A percentile compares a stretch with the other conserved stretches of the same genome.
Evolutionary conservation across 805 yeast species (phyloP).

Genomic region (Kluyveromyces wickerhamii): DNA sequence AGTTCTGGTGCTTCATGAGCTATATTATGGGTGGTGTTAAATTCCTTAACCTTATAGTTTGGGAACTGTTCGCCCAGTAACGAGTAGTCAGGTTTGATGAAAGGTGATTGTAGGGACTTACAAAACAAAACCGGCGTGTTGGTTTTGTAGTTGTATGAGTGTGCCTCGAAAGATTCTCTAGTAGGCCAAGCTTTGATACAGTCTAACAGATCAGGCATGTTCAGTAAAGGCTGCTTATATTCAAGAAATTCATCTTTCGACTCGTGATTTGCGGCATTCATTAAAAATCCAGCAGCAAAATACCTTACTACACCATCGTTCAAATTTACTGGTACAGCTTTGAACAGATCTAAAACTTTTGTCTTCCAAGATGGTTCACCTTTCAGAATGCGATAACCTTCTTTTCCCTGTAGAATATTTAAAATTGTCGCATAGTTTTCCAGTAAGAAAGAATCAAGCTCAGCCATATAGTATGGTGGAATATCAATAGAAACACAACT

Average conservation of each 20-base stretch:
- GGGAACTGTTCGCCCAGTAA: constrained; percentile 20
- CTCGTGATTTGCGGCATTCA: background rate
- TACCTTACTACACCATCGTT: constrained; percentile 17
- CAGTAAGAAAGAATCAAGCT: constrained; percentile 14
- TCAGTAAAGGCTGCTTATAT: constrained; percentile 16
- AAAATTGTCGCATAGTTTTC: constrained; percentile 19
- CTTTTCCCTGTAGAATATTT: constrained; percentile 13
- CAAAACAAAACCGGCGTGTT: constrained; percentile 35
- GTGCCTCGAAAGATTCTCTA: constrained; percentile 6
- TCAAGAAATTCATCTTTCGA: constrained; percentile 5
- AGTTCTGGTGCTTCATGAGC: constrained; percentile 22
- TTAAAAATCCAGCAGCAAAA: constrained; percentile 24
- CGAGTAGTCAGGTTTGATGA: constrained; percentile 31
- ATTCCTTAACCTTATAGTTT: constrained; percentile 16
- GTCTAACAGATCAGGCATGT: constrained; percentile 22
- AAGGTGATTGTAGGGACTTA: constrained; percentile 36
- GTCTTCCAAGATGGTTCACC: constrained; percentile 20
- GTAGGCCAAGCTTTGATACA: constrained; percentile 20
- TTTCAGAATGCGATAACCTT: constrained; percentile 9
- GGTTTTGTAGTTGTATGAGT: constrained; percentile 7
- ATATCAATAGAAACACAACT: constrained; percentile 37
- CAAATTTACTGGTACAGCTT: constrained; percentile 13
- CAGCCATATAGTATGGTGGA: constrained; percentile 24
- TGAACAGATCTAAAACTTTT: constrained; percentile 13
- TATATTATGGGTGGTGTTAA: constrained; percentile 27